Conservation (phyloP, 768 basidiomycete species). For the Boletus subparvulus region DNA sequence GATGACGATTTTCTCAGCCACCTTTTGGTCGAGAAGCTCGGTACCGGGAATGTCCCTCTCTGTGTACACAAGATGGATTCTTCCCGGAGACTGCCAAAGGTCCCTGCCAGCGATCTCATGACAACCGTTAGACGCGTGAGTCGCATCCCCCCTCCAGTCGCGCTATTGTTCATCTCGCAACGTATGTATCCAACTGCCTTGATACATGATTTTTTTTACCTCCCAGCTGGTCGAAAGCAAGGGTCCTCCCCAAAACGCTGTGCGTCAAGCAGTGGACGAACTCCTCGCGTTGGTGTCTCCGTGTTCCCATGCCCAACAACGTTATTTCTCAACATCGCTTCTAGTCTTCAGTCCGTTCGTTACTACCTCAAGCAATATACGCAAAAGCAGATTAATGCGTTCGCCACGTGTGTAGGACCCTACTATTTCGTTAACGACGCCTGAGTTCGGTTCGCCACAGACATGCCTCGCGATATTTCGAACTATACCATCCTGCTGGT, state of each 20-base stretch:
- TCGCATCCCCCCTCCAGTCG: slow-evolving; percentile 25
- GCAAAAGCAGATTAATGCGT: slow-evolving; percentile 87
- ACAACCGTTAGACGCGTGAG: slow-evolving; percentile 75
- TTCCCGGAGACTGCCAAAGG: slow-evolving; percentile 72
- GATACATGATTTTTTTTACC: slow-evolving; percentile 18
- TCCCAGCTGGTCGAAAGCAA: slow-evolving; percentile 60
- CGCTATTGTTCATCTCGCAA: slow-evolving; percentile 30
- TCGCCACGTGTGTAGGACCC: slow-evolving; percentile 74
- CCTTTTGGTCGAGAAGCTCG: slow-evolving; percentile 85
- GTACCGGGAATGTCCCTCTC: slow-evolving; percentile 75
- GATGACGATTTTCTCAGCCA: slow-evolving; percentile 92
- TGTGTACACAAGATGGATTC: slow-evolving; percentile 91
- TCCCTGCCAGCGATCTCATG: slow-evolving; percentile 65
- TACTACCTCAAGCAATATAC: slow-evolving; percentile 74
- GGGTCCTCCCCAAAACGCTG: slow-evolving; percentile 52
- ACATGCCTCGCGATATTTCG: slow-evolving; percentile 86
- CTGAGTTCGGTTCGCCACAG: slow-evolving; percentile 41
- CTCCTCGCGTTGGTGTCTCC: slow-evolving; percentile 63
- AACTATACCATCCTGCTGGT: slow-evolving; percentile 80
- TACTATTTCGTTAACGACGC: slow-evolving; percentile 26
- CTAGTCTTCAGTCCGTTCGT: slow-evolving; percentile 70
- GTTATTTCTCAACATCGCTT: slow-evolving; percentile 15
- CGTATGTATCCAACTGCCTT: slow-evolving; percentile 21
- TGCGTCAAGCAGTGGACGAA: slow-evolving; percentile 74
- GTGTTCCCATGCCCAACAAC: slow-evolving; percentile 17